Evolutionary conservation across 1,284 basidiomycete species (phyloP).

Genomic region (Puccinia polysora): DNA sequence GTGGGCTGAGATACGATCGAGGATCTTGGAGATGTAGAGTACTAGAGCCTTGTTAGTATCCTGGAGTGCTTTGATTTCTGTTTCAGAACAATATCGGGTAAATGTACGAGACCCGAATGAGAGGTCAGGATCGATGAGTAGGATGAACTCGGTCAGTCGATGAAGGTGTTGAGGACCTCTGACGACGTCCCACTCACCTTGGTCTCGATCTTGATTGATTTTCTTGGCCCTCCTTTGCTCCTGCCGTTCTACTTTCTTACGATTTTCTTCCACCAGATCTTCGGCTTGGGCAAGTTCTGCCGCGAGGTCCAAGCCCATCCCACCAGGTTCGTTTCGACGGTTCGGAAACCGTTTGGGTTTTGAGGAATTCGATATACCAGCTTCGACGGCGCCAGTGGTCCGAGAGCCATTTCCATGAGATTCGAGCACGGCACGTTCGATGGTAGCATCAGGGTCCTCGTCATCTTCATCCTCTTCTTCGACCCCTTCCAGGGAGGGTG

Average conservation of each 20-base stretch:
- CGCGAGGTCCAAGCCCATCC: slow-evolving; percentile 79
- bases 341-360: slow-evolving; percentile 63
- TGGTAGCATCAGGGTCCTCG: slow-evolving; percentile 29
- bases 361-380: slow-evolving; percentile 21
- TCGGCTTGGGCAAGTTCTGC: slow-evolving; percentile 82
- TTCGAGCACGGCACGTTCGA: slow-evolving; percentile 35
- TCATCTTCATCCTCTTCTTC: slow-evolving; percentile 53
- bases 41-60: slow-evolving; percentile 92
- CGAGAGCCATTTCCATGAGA: slow-evolving; percentile 40
- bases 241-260: slow-evolving; percentile 42
- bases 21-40: slow-evolving; percentile 89
- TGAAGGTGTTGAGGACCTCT: too few relatives aligned
- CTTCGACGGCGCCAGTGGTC: slow-evolving; percentile 39
- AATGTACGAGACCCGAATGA: background rate
- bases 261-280: slow-evolving; percentile 63
- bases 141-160: background rate
- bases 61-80: slow-evolving; percentile 79
- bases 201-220: slow-evolving; percentile 49
- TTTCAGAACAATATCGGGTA: slow-evolving; percentile 56
- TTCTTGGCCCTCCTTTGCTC: slow-evolving; percentile 46
- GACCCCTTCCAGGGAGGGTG: slow-evolving; percentile 22
- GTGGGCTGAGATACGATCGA: slow-evolving; percentile 86
- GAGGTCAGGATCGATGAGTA: background rate
- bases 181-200: slow-evolving; percentile 44
- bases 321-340: slow-evolving; percentile 72